Percentiles rank a stretch among this genome's conserved stretches.
phyloP scores from a whole-genome alignment of 139 green algal species.

The Edaphochlamys debaryana region DNA sequence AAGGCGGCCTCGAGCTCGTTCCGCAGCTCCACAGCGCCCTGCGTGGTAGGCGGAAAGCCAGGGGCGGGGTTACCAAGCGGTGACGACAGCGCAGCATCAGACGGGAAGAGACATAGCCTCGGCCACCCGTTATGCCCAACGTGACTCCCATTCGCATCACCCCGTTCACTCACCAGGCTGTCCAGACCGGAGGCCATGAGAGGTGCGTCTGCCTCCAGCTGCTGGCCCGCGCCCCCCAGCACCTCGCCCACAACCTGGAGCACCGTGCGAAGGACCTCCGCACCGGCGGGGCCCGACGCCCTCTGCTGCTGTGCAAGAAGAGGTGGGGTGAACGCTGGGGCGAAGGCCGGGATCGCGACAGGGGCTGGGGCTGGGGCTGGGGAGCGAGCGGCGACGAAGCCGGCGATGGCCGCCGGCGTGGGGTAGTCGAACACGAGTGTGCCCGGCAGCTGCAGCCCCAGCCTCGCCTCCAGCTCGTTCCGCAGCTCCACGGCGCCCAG shows the following conservation, averaged over 20 bases:
- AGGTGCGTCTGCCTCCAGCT: slow-evolving; percentile 49
- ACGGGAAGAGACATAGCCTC: no score
- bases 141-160: no score
- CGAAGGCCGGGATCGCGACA: not conserved
- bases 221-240: slow-evolving; percentile 38
- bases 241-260: slow-evolving; percentile 13
- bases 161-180: no score
- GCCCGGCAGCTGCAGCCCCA: slow-evolving; percentile 50
- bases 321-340: no score
- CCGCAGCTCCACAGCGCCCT: slow-evolving; percentile 71
- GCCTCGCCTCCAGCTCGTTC: slow-evolving; percentile 71
- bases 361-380: no score
- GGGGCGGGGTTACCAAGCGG: no score
- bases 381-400: not conserved
- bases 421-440: slow-evolving; percentile 87
- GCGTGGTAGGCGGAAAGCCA: no score
- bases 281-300: not conserved
- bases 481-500: slow-evolving; percentile 88
- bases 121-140: no score
- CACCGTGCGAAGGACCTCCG: not conserved
- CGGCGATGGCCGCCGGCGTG: slow-evolving; percentile 57
- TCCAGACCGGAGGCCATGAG: slow-evolving; percentile 76
- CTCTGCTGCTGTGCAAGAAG: no score
- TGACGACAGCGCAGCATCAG: no score
- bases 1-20: slow-evolving; percentile 58